Evolutionary conservation across 2,329 filamentous ascomycete genomes (phyloP).

Genomic region (Myrmaecium sp.): DNA sequence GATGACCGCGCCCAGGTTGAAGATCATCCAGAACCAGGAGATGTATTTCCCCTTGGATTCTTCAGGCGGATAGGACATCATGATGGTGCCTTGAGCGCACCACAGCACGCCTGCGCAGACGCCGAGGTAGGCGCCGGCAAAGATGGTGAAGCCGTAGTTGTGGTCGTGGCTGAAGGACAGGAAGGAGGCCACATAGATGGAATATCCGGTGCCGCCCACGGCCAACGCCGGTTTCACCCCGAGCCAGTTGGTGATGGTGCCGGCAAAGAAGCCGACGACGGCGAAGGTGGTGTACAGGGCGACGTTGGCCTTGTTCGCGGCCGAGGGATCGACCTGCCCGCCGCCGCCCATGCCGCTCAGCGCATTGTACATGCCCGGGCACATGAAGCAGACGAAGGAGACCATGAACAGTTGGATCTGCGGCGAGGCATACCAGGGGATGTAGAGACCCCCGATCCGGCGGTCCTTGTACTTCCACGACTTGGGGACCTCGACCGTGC

Average conservation of each 20-base stretch:
- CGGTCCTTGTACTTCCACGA: conserved; percentile 31
- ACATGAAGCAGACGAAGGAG: conserved; percentile 36
- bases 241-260: conserved; percentile 60
- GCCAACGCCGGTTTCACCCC: conserved; percentile 52
- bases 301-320: conserved; percentile 49
- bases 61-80: conserved; percentile 80
- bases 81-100: conserved; percentile 70
- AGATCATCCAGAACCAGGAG: conserved; percentile 86
- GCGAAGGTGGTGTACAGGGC: conserved; percentile 59
- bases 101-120: conserved; percentile 66
- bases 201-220: conserved; percentile 62
- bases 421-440: conserved; percentile 34
- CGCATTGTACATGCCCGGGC: conserved; percentile 37
- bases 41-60: conserved; percentile 74
- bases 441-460: conserved; percentile 22
- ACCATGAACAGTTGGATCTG: conserved; percentile 31
- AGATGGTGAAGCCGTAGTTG: conserved; percentile 56
- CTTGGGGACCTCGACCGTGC: conserved; percentile 18
- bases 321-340: conserved; percentile 31
- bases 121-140: conserved; percentile 60
- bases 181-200: conserved; percentile 55
- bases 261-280: conserved; percentile 46
- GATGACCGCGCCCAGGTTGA: conserved; percentile 81
- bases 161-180: conserved; percentile 51
- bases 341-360: conserved; percentile 34